Base-by-base conservation (phyloP, 208 protist genomes). In the Acanthamoeba lenticulata region DNA sequence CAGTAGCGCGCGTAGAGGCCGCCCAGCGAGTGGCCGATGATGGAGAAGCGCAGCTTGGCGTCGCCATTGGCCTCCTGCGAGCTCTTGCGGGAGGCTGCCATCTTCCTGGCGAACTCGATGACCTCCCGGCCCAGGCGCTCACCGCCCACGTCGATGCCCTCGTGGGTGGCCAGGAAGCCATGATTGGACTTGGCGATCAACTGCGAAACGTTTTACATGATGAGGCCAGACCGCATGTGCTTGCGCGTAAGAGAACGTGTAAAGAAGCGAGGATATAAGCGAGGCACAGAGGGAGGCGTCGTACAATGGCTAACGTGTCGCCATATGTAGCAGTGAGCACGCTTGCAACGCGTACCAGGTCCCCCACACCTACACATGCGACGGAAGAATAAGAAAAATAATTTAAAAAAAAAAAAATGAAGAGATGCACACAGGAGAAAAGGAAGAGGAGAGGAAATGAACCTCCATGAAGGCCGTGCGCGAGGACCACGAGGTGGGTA, bases 181-280 rank as follows among this genome's bases (percentile, higher is more conserved):
- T 77, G 67, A 32, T 77, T 77, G 67, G 67, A 77, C 67, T 77
- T 77, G 34, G 67, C 67, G 36, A 77, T 77, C 36, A 77, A 77
- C 67, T 77, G 36, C 13, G 27, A 27, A 52, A 15, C 45, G 45
- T 52, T 19, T 15, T 5, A 52, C 45, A n/a, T 52, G 45, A 52
- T 5, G 5, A 69, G 13, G 27, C 27, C 13, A 69, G 13, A 34
- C 13, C 29, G 21, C 27, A 69, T 9, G 60, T 72, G 32, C 62
- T 19, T 13, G 13, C 2, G 62, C 27, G 32, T 19, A n/a, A 72
- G n/a, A n/a, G n/a, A n/a, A n/a, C n/a, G n/a, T n/a, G 29, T 34
- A n/a, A 15, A 72, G 9, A n/a, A n/a, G n/a, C n/a, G n/a, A n/a
- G n/a, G n/a, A n/a, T n/a, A n/a, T n/a, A 21, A 57, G 49, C 15